Evolutionary conservation across 2,329 filamentous ascomycete genomes (phyloP).

Genomic region (Thermomyces lanuginosus): DNA sequence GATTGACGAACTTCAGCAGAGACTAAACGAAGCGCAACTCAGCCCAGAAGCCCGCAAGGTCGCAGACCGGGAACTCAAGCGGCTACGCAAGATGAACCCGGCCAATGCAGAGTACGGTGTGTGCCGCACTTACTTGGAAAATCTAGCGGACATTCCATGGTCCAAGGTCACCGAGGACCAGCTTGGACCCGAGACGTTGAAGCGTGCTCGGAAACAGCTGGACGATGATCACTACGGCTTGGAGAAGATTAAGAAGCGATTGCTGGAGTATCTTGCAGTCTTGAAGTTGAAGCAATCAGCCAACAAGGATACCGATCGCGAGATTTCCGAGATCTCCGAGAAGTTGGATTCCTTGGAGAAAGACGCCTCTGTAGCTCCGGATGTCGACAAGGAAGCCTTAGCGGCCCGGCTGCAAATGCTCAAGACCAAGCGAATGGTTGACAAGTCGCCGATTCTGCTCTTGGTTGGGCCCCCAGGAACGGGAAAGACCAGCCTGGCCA

Average conservation of each 20-base stretch:
- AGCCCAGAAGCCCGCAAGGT: slow-evolving; percentile 74
- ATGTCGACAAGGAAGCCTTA: slow-evolving; percentile 28
- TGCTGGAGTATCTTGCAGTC: slow-evolving; percentile 93
- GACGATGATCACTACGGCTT: slow-evolving; percentile 94
- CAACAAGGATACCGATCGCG: slow-evolving; percentile 64
- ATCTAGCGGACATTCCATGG: slow-evolving; percentile 88
- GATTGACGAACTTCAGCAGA: slow-evolving; percentile 78
- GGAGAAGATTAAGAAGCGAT: slow-evolving; percentile 90
- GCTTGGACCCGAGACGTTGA: slow-evolving; percentile 63
- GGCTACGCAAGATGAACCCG: slow-evolving; percentile 87
- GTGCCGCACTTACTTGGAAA: slow-evolving; percentile 83
- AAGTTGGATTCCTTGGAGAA: slow-evolving; percentile 25
- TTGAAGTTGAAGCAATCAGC: slow-evolving; percentile 83
- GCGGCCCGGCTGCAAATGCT: slow-evolving; percentile 57
- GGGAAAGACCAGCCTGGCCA: slow-evolving; percentile 88
- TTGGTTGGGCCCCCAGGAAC: slow-evolving; percentile 86
- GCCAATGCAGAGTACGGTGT: slow-evolving; percentile 94
- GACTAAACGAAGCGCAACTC: slow-evolving; percentile 63
- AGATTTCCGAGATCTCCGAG: slow-evolving; percentile 44
- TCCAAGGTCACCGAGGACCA: slow-evolving; percentile 68
- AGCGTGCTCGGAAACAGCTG: slow-evolving; percentile 68
- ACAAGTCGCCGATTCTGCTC: slow-evolving; percentile 90
- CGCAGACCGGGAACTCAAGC: slow-evolving; percentile 74
- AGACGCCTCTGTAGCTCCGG: slow-evolving; percentile 43
- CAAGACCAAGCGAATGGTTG: slow-evolving; percentile 67